Base-by-base conservation (phyloP, 2,329 filamentous ascomycete species). In the Tympanopsis confertula region DNA sequence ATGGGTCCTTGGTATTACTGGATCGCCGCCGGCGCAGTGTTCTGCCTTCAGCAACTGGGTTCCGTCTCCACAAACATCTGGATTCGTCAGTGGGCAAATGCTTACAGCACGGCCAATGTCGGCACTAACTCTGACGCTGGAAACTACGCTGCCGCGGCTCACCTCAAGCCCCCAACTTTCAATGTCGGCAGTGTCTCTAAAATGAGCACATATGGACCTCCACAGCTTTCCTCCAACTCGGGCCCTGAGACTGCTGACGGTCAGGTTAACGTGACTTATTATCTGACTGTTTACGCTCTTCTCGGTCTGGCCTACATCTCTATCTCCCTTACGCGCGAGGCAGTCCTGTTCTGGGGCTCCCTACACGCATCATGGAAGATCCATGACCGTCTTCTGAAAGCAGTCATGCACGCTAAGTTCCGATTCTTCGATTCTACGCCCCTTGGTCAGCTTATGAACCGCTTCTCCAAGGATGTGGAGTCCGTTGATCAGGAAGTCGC, bases 1-100 rank as follows among this genome's bases (percentile, higher is more conserved):
- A 81, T 81, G 76, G 76, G 76, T 19, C 65, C 68, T 4, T 77
- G 72, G 70, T 71, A 71, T 47, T 81, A 74, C 51, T 81, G 76
- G 76, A 52, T 70, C 38, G 52, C 66, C 32, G 73, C 73, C 35
- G 62, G 65, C 5, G 46, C 66, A 5, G 65, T 68, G 39, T 80
- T 81, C 44, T 62, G 61, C 22, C 55, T 71, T 35, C 73, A 78
- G 44, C 76, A 80, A 47, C 45, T 76, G 5, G 69, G 71, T 13
- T 77, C 74, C 17, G 70, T 80, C 1, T 69, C 72, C 2, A 78
- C 74, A 4, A 80, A 78, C 43, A 53, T 80, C 37, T 81, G 76
- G 76, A 78, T 81, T 43, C 62, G 74, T 40, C 61, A 73, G 45
- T 81, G 76, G 76, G 73, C 76, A 10, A 80, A 80, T 46, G 67